A percentile compares a stretch with the other conserved stretches of the same genome.
These are phyloP conservation scores for Pseudogymnoascus pannorum DNA, from an alignment of 2,329 filamentous ascomycete genomes.

Conservation along the genomic window DNA sequence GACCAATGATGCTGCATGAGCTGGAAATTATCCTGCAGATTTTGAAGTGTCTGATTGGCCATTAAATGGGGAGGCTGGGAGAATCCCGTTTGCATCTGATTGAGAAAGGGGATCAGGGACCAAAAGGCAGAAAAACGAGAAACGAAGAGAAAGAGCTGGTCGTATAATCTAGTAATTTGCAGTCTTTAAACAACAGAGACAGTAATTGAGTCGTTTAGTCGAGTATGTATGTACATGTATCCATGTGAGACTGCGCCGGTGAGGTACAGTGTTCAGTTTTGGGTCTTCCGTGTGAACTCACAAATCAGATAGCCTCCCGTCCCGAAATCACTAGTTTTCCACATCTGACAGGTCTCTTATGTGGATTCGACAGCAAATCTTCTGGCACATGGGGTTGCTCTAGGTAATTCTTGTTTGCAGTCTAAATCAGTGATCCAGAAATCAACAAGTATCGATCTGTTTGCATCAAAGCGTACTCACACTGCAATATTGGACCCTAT, in stretches of 20 bases:
- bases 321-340: slow-evolving; percentile 4
- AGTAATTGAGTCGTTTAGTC: background rate
- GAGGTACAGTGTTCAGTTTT: background rate
- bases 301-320: slow-evolving; percentile 2
- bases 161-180: background rate
- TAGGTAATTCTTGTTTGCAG: background rate
- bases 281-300: background rate
- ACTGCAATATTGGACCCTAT: slow-evolving; percentile 3
- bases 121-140: no score
- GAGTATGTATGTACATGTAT: background rate
- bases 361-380: background rate
- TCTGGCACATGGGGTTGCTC: background rate
- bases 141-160: background rate
- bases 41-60: slow-evolving; percentile 2
- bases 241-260: background rate
- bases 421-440: background rate
- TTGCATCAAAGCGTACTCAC: background rate
- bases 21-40: slow-evolving; percentile 2
- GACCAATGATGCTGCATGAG: slow-evolving; percentile 6
- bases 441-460: background rate
- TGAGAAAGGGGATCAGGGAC: background rate
- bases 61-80: slow-evolving; percentile 7
- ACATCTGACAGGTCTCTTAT: slow-evolving; percentile 4
- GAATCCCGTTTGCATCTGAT: slow-evolving; percentile 1
- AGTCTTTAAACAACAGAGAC: background rate